Base-by-base conservation (phyloP, 768 basidiomycete genomes). In the Leccinum uliginosum region DNA sequence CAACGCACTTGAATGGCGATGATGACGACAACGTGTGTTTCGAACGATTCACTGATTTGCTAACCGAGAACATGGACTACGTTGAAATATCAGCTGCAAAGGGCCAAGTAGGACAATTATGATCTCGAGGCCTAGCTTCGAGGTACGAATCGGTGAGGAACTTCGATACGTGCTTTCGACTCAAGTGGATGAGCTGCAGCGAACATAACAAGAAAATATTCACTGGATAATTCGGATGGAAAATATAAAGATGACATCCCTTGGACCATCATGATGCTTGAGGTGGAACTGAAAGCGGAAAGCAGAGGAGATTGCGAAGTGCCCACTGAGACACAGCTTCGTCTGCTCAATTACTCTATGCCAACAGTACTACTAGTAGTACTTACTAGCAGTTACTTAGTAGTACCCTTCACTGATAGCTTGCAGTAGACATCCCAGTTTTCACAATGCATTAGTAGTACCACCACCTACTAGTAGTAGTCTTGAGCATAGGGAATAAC, bases 91-190 rank as follows among this genome's bases (percentile, higher is more conserved):
- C 85, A 92, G 32, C 70, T 92, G 10, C 82, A 85, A 44, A 78
- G 76, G 55, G 74, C 83, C 70, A 93, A 90, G 72, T 81, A 83
- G 56, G 86, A 89, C 64, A 93, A 87, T 60, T 78, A 83, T 23
- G 82, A 83, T 19, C 75, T 93, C 26, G 91, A 92, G 68, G 77
- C 74, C 49, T 89, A 93, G 56, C 76, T 92, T 45, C 80, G 87
- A 73, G 78, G 90, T 88, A 66, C 26, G 80, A 69, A 86, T 93
- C 56, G 85, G 27, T 9, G 27, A 88, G 3, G 85, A 89, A 29
- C 83, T 92, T 17, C 82, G 83, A 38, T 78, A 76, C 5, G 85
- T 85, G 2, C 77, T 92, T 12, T 78, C 83, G 17, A 76, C 78
- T 54, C 83, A 85, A 53, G 80, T 80, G 3, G 76, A 76, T 26